A percentile compares a stretch with the other conserved stretches of the same genome.
Evolutionary conservation across 169 alveolate species (phyloP).

Genomic region (Plasmodium blacklocki): DNA sequence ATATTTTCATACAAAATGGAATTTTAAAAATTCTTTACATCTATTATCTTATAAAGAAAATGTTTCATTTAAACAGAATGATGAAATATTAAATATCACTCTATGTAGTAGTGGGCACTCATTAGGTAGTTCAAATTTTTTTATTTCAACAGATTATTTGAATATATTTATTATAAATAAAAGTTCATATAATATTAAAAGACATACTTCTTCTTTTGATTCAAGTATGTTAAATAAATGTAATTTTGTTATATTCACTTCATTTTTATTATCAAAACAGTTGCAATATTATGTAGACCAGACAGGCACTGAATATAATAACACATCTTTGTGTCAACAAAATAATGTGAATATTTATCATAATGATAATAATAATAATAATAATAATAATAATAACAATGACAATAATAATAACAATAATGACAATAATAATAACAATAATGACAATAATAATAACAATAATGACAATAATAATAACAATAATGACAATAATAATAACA

Average conservation of each 20-base stretch:
- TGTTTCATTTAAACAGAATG: slow-evolving; percentile 32
- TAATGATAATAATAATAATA: background rate
- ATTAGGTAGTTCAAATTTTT: slow-evolving; percentile 64
- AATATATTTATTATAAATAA: slow-evolving; percentile 39
- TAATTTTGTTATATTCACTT: slow-evolving; percentile 55
- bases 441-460: too few species aligned
- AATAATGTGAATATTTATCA: too few species aligned
- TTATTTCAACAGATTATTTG: slow-evolving; percentile 21
- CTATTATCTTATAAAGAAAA: slow-evolving; percentile 72
- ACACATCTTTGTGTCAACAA: too few species aligned
- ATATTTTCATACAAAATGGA: slow-evolving; percentile 37
- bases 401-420: too few species aligned
- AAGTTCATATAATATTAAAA: slow-evolving; percentile 58
- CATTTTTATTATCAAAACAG: background rate
- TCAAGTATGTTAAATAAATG: slow-evolving; percentile 14
- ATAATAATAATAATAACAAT: background rate
- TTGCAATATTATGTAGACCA: background rate
- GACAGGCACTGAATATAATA: too few species aligned
- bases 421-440: too few species aligned
- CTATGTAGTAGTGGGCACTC: slow-evolving; percentile 67
- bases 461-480: too few species aligned
- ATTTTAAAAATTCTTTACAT: slow-evolving; percentile 50
- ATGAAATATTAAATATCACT: slow-evolving; percentile 22
- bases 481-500: too few species aligned
- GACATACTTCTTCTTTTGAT: slow-evolving; percentile 51